Conservation (phyloP, 1,284 basidiomycete genomes). For the Ustilago bromivora region DNA sequence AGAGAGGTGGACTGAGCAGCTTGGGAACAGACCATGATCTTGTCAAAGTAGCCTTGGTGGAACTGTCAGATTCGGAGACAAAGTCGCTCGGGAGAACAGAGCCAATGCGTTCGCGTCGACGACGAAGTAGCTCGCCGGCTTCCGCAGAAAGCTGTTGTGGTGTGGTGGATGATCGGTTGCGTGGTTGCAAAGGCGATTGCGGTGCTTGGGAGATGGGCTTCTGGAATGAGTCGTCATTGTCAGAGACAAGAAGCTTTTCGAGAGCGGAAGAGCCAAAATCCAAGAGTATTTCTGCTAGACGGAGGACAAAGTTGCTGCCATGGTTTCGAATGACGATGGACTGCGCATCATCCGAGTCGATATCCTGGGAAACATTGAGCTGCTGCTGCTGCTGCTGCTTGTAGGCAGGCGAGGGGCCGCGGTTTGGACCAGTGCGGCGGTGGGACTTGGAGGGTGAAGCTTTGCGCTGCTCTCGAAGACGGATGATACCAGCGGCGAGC, state of each 20-base stretch:
- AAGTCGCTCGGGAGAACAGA: conserved; percentile 18
- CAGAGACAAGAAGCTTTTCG: conserved; percentile 24
- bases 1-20: conserved; percentile 38
- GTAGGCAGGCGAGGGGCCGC: conserved; percentile 8
- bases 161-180: conserved; percentile 31
- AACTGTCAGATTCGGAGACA: background rate
- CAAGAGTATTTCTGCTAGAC: conserved; percentile 44
- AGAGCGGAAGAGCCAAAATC: conserved; percentile 45
- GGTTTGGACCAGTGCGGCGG: conserved; percentile 19
- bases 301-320: conserved; percentile 39
- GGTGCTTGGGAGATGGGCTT: background rate
- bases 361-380: conserved; percentile 12
- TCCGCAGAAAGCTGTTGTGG: conserved; percentile 39
- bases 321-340: conserved; percentile 31
- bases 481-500: conserved; percentile 55
- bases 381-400: conserved; percentile 2
- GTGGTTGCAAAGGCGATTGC: conserved; percentile 24
- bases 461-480: conserved; percentile 36
- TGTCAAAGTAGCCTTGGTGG: conserved; percentile 15
- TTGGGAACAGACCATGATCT: conserved; percentile 42
- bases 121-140: conserved; percentile 34
- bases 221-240: conserved; percentile 9
- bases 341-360: conserved; percentile 38
- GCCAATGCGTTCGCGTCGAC: conserved; percentile 31
- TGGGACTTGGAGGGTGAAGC: conserved; percentile 13